Evolutionary conservation across 345 rosid species (phyloP).

Genomic region (Psidium guajava): DNA sequence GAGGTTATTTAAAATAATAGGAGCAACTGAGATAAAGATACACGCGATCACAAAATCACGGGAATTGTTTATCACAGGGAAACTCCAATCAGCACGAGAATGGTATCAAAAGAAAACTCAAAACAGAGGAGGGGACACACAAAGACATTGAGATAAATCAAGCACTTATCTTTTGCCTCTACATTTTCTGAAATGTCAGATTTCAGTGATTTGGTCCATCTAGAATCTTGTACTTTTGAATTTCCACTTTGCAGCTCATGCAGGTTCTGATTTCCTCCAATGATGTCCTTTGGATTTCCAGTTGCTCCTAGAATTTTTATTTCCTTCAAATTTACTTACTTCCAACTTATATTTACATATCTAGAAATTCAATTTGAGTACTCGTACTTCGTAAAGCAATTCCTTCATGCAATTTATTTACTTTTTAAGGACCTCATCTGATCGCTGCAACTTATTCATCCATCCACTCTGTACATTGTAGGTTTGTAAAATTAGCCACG

Average conservation of each 20-base stretch:
- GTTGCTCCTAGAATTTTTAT: not conserved
- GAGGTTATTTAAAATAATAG: not conserved
- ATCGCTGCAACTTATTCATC: not conserved
- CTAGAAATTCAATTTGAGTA: not conserved
- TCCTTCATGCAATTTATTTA: not conserved
- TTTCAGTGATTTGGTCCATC: accelerated
- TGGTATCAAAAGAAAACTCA: not conserved
- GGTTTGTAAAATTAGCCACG: not conserved
- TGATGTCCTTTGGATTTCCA: not conserved
- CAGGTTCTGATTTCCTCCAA: not conserved
- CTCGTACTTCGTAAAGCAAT: not conserved
- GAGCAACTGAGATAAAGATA: not conserved
- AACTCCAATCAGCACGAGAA: not conserved
- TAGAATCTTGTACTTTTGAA: not conserved
- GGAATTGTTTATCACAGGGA: not conserved
- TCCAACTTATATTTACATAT: not conserved
- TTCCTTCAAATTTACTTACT: not conserved
- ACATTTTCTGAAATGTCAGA: not conserved
- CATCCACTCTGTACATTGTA: not conserved
- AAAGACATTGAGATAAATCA: not conserved
- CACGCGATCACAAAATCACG: not conserved
- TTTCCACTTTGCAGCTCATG: not conserved
- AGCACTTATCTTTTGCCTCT: not conserved
- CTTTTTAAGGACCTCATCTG: not conserved
- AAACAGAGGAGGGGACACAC: not conserved